A percentile compares a stretch with the other conserved stretches of the same genome.
Evolutionary conservation across 495 filamentous ascomycete genomes (phyloP).

Genomic region (Venustampulla echinocandica): DNA sequence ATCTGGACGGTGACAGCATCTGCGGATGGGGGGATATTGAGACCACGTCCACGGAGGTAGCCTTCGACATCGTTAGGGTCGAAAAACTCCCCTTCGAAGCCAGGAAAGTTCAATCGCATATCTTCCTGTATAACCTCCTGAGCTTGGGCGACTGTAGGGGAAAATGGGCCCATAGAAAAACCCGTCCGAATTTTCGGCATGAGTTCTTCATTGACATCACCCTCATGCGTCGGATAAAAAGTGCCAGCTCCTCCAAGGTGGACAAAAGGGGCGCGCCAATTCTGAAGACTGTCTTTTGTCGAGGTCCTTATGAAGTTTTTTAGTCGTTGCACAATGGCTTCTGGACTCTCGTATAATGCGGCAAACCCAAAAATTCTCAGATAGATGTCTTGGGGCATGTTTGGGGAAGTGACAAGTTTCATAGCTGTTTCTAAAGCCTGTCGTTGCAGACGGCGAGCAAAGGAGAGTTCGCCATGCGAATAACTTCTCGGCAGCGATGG

Average conservation of each 20-base stretch:
- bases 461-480: constrained; percentile 55
- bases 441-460: constrained; percentile 63
- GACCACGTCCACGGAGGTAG: constrained; percentile 52
- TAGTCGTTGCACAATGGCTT: constrained; percentile 33
- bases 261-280: constrained; percentile 55
- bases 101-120: constrained; percentile 35
- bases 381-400: constrained; percentile 39
- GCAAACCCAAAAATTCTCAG: constrained; percentile 58
- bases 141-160: constrained; percentile 10
- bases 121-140: constrained; percentile 27
- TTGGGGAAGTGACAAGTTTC: constrained; percentile 47
- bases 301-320: constrained; percentile 28
- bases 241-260: constrained; percentile 62
- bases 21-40: constrained; percentile 43
- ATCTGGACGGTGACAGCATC: constrained; percentile 45
- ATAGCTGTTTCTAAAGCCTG: constrained; percentile 55
- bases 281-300: constrained; percentile 42
- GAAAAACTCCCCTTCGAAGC: constrained; percentile 62
- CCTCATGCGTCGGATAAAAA: constrained; percentile 40
- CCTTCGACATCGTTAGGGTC: constrained; percentile 65
- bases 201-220: constrained; percentile 24
- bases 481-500: constrained; percentile 37
- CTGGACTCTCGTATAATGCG: constrained; percentile 39
- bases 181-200: constrained; percentile 30
- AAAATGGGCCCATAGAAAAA: constrained; percentile 35